A percentile compares a stretch with the other conserved stretches of the same genome.
These are phyloP conservation scores for Yarrowia sp. DNA, from an alignment of 805 yeast genomes.

Conservation along the genomic window DNA sequence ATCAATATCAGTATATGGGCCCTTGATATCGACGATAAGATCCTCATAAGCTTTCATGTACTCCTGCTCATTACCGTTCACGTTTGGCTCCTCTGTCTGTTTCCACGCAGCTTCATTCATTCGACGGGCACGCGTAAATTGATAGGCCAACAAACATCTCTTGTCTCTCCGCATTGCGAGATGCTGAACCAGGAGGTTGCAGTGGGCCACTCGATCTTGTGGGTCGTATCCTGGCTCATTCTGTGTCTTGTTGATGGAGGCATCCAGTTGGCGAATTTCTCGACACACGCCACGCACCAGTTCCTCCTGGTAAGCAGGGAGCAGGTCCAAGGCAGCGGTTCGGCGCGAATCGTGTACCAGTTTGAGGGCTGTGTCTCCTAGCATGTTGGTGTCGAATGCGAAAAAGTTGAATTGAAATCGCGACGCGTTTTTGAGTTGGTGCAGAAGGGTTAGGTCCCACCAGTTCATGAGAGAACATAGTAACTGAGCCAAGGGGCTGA, in stretches of 20 bases:
- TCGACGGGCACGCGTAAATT: constrained; percentile 63
- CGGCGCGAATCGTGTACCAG: constrained; percentile 83
- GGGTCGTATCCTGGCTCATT: constrained; percentile 31
- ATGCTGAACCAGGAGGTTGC: constrained; percentile 57
- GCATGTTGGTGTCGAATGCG: constrained; percentile 48
- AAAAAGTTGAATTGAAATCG: background rate
- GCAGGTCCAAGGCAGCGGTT: constrained; percentile 56
- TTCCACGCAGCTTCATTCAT: constrained; percentile 72
- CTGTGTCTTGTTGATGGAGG: constrained; percentile 54
- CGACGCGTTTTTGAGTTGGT: constrained; percentile 9
- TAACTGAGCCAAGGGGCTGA: no score
- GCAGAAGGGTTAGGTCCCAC: background rate
- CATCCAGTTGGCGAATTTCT: constrained; percentile 53
- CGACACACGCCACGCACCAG: constrained; percentile 63
- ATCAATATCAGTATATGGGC: constrained; percentile 77
- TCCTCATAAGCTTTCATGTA: constrained; percentile 70
- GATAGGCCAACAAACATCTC: constrained; percentile 82
- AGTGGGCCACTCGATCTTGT: constrained; percentile 36
- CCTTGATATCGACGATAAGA: constrained; percentile 68
- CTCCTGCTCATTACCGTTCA: constrained; percentile 76
- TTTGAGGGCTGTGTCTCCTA: constrained; percentile 83
- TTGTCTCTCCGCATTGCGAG: constrained; percentile 83
- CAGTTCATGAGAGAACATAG: no score
- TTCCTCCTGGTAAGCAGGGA: constrained; percentile 72
- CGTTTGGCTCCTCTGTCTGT: constrained; percentile 41